A percentile compares a stretch with the other conserved stretches of the same genome.
phyloP scores from a whole-genome alignment of 2,329 filamentous ascomycete genomes.

The Arachnopeziza araneosa region DNA sequence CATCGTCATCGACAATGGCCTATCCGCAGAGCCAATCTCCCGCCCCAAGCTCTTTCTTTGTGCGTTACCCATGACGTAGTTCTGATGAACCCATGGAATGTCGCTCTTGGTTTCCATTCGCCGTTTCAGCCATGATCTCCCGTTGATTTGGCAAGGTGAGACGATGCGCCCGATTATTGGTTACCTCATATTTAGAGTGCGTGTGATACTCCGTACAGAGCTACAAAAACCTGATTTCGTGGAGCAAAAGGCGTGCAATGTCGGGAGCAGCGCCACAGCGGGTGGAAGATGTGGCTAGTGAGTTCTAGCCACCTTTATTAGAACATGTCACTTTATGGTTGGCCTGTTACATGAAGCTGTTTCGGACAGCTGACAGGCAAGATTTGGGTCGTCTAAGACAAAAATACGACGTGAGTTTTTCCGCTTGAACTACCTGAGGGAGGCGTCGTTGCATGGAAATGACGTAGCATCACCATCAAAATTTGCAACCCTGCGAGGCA shows the following conservation, averaged over 20 bases:
- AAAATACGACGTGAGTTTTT: background rate
- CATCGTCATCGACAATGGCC: background rate
- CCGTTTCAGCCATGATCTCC: background rate
- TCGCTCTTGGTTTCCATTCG: background rate
- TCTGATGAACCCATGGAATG: background rate
- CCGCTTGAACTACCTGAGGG: background rate
- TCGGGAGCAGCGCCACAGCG: conserved; percentile 4
- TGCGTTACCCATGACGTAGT: background rate
- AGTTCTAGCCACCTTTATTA: conserved; percentile 1
- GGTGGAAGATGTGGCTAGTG: conserved; percentile 9
- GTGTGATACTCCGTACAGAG: background rate
- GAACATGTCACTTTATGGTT: background rate
- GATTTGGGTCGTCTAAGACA: background rate
- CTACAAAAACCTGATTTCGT: background rate
- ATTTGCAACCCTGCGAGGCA: too few relatives aligned
- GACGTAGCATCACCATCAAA: background rate
- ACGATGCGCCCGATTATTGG: background rate
- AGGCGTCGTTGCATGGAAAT: background rate
- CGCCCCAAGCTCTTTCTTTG: background rate
- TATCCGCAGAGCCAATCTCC: too few relatives aligned
- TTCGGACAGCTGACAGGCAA: background rate
- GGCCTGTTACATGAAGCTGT: background rate
- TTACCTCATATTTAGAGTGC: background rate
- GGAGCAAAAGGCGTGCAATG: background rate
- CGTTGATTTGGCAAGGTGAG: background rate